Percentiles rank a stretch among this genome's conserved stretches.
Evolutionary conservation across 768 basidiomycete genomes (phyloP).

Genomic region (Hortiboletus flavorubellus): DNA sequence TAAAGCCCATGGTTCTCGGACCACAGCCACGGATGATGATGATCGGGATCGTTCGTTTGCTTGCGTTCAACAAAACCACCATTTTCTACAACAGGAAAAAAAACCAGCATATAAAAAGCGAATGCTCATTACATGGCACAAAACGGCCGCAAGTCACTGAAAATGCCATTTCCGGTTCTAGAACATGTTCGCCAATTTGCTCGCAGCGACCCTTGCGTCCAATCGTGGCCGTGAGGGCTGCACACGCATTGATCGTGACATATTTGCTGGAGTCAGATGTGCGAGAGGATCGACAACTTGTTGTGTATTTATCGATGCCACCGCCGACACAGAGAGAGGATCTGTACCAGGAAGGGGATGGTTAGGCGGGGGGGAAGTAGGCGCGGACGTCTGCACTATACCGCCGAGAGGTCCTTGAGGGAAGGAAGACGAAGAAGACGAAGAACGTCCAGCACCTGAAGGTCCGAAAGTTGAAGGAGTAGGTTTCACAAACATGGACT

Average conservation of each 20-base stretch:
- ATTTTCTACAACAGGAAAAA: slow-evolving; percentile 1
- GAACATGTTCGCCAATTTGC: slow-evolving; percentile 89
- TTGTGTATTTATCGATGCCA: slow-evolving; percentile 21
- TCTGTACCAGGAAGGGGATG: slow-evolving; percentile 19
- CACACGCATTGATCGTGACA: slow-evolving; percentile 72
- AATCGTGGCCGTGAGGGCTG: slow-evolving; percentile 69
- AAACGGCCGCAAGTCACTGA: not conserved
- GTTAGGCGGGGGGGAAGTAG: slow-evolving; percentile 5
- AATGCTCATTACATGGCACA: slow-evolving; percentile 4
- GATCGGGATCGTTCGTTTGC: not conserved
- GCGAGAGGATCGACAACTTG: slow-evolving; percentile 60
- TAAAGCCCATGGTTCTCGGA: not conserved
- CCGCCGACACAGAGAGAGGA: slow-evolving; percentile 12
- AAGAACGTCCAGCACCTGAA: slow-evolving; percentile 34
- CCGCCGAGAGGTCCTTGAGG: slow-evolving; percentile 22
- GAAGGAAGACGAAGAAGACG: slow-evolving; percentile 33
- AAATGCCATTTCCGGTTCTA: slow-evolving; percentile 29
- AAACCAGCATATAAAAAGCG: slow-evolving; percentile 20
- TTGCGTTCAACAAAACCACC: slow-evolving; percentile 1
- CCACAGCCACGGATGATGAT: not conserved
- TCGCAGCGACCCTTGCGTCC: slow-evolving; percentile 83
- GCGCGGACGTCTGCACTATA: slow-evolving; percentile 4
- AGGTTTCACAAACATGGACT: slow-evolving; percentile 74
- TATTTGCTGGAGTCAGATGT: slow-evolving; percentile 53
- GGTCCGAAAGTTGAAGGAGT: slow-evolving; percentile 36